Conservation (phyloP, 1,284 basidiomycete species). For the Heterobasidion irregulare region DNA sequence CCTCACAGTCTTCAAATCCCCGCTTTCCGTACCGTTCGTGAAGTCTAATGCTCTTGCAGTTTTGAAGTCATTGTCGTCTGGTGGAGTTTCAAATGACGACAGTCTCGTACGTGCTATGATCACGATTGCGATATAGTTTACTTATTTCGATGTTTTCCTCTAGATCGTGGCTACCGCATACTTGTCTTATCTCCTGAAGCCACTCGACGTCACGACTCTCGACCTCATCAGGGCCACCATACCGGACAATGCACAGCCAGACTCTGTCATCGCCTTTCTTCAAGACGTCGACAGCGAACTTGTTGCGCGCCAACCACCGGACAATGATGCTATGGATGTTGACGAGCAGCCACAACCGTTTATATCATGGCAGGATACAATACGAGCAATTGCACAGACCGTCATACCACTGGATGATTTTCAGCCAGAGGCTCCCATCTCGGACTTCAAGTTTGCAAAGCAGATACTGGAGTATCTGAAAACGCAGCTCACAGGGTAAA, state of each 20-base stretch:
- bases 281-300: slow-evolving; percentile 5
- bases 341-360: not conserved
- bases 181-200: slow-evolving; percentile 4
- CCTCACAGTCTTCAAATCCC: slow-evolving; percentile 2
- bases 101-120: not conserved
- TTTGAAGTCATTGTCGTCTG: slow-evolving; percentile 6
- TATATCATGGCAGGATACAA: not conserved
- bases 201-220: slow-evolving; percentile 7
- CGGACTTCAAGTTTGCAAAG: not conserved
- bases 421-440: not conserved
- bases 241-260: not conserved
- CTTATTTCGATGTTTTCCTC: not conserved
- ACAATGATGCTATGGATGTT: not conserved
- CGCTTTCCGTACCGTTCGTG: slow-evolving; percentile 2
- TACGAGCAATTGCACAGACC: not conserved
- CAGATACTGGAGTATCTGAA: not conserved
- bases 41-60: slow-evolving; percentile 9
- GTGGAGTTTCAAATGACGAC: not conserved
- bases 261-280: slow-evolving; percentile 3
- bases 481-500: not conserved
- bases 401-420: not conserved
- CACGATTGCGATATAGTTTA: not conserved
- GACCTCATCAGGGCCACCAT: slow-evolving; percentile 7
- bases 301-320: not conserved
- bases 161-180: slow-evolving; percentile 7